Base-by-base conservation (phyloP, 208 protist species). In the Crithidia expoeki region DNA sequence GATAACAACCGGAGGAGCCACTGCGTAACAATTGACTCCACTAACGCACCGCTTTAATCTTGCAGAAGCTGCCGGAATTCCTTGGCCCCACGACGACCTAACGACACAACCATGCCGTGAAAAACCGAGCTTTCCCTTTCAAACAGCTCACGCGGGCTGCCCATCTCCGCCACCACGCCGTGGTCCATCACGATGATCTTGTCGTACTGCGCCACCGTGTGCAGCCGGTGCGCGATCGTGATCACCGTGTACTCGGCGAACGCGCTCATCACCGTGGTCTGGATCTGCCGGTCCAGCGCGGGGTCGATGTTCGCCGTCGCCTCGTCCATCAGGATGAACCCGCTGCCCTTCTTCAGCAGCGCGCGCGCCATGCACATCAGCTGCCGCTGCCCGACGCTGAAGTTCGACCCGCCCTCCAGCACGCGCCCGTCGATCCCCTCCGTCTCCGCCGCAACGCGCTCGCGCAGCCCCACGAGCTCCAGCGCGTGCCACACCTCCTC, bases 261-360 rank as follows among this genome's bases (percentile, higher is more conserved):
- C 59, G 76, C 69, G 14, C 55, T 76, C 74, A 70, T 76, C 50
- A 93, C 79, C 6, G 76, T 82, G n/a, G 74, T 42, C 77, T 90
- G 86, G 25, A 93, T 80, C 67, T 81, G 61, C 53, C 73, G 72
- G 68, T 95, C 87, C 25, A 89, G 74, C 32, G 53, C 50, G 32
- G 73, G 76, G 80, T 95, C 87, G 47, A 95, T 83, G 74, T 92
- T 90, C 60, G 87, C 83, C 53, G 84, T 92, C 56, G 87, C 85
- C 79, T 95, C 90, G 67, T 93, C 90, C 85, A 95, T 91, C 71
- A 95, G 74, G 42, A 93, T 85, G 75, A 92, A 90, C 44, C 46
- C 65, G 62, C 79, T 89, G 32, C 66, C 69, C 36, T 69, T 65
- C 60, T 80, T 81, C 53, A 90, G 82, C 79, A 92, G 69, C 47